Evolutionary conservation across 2,329 filamentous ascomycete genomes (phyloP), one percentile per base, ranked within the genome.

Genomic region (Monosporascus ibericus): DNA sequence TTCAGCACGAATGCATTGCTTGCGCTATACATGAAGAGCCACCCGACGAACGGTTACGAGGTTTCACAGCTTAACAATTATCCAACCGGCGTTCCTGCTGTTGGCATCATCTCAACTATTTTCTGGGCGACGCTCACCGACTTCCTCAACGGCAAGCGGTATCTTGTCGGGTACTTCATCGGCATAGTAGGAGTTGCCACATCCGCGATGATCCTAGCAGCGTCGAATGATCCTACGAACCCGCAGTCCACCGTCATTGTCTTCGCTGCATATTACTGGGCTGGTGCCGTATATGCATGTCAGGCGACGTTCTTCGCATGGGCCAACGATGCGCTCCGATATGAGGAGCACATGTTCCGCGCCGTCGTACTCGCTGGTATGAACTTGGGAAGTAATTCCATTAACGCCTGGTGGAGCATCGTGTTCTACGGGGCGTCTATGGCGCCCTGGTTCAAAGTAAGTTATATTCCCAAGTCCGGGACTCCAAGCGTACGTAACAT

Each of bases 301-400:
- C 85, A 90, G 66, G 85, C 86, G 1, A 86, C 82, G 0, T 88
- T 89, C 59, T 89, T 90, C 58, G 86, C 86, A 0, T 89, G 86
- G 86, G 86, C 84, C 22, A 89, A 90, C 59, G 86, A 88, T 60
- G 81, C 82, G 2, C 79, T 87, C 71, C 75, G 82, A 7, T 78
- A 79, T 51, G 80, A 87, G 59, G 80, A 87, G 54, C 77, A 79
- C 20, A 76, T 83, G 46, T 78, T 85, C 58, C 74, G 86, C 4
- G 82, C 78, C 2, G 77, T 89, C 1, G 85, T 89, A 0, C 78
- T 90, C 37, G 86, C 85, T 0, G 81, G 82, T 14, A 90, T 90
- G 86, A 89, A 88, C 54, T 69, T 85, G 59, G 81, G 81, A 1
- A 86, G 76, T 61, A 87, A 85, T 60, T 81, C 82, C 0, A 74